phyloP scores from a whole-genome alignment of 768 basidiomycete species.

The Mycena polygramma region DNA sequence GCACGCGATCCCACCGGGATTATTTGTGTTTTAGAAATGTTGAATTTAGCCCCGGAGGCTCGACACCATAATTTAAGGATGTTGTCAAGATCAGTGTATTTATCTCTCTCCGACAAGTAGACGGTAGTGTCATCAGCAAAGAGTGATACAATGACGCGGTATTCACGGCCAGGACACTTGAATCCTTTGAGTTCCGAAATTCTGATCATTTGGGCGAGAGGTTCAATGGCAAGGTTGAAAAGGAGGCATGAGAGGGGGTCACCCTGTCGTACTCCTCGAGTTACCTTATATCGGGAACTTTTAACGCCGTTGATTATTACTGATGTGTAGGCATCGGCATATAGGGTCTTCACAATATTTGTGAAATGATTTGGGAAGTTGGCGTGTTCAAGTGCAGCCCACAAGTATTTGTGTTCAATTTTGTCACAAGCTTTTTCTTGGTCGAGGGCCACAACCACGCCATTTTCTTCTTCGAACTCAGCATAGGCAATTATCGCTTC shows the following conservation, averaged over 20 bases:
- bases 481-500: constrained; percentile 29
- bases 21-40: neutral
- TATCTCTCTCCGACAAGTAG: too few relatives aligned
- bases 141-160: too few relatives aligned
- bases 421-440: too few relatives aligned
- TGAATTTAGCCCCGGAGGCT: neutral
- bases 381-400: neutral
- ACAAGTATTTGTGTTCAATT: neutral
- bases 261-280: neutral
- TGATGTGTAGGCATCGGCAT: neutral
- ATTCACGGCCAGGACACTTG: too few relatives aligned
- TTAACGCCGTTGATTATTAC: neutral
- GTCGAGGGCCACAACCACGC: too few relatives aligned
- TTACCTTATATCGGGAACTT: neutral
- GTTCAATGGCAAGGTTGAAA: neutral
- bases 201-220: too few relatives aligned
- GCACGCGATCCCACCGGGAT: neutral
- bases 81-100: too few relatives aligned
- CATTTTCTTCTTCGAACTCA: constrained; percentile 20
- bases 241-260: neutral
- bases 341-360: neutral
- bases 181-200: too few relatives aligned
- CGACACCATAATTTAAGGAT: too few relatives aligned
- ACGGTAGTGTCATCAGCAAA: too few relatives aligned
- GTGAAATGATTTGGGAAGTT: neutral